Evolutionary conservation across 495 filamentous ascomycete species (phyloP).

Genomic region (Lasiosphaeria miniovina): DNA sequence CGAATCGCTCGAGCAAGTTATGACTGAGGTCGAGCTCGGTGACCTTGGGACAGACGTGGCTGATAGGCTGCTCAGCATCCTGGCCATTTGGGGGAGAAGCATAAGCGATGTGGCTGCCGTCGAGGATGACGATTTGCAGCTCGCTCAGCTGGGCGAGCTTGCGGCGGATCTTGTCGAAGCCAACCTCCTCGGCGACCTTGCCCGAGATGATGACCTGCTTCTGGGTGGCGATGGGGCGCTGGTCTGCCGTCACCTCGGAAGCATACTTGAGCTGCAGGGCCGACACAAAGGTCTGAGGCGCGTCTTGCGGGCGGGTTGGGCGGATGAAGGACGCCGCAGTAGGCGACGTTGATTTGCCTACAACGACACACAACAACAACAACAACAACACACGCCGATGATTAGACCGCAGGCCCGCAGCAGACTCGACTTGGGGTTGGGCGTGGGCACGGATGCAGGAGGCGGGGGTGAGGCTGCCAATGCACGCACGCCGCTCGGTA

Average conservation of each 20-base stretch:
- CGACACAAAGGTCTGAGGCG: slow-evolving; percentile 67
- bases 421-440: no score
- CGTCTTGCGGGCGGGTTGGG: slow-evolving; percentile 66
- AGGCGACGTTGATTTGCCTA: slow-evolving; percentile 62
- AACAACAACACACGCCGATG: background rate
- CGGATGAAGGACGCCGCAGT: slow-evolving; percentile 84
- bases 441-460: no score
- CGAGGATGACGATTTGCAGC: slow-evolving; percentile 76
- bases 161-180: slow-evolving; percentile 87
- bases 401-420: no score
- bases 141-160: slow-evolving; percentile 74
- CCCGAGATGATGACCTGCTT: slow-evolving; percentile 66
- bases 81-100: slow-evolving; percentile 36
- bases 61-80: slow-evolving; percentile 35
- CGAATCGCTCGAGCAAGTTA: slow-evolving; percentile 70
- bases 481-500: no score
- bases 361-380: background rate
- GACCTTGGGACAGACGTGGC: slow-evolving; percentile 59
- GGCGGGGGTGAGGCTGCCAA: no score
- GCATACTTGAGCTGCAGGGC: slow-evolving; percentile 83
- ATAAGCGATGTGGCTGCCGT: slow-evolving; percentile 62
- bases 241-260: slow-evolving; percentile 42
- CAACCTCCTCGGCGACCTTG: slow-evolving; percentile 91
- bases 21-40: slow-evolving; percentile 81
- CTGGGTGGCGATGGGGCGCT: slow-evolving; percentile 12